These are phyloP conservation scores for Solioccasus polychromus DNA, from an alignment of 768 basidiomycete species.

Conservation along the genomic window DNA sequence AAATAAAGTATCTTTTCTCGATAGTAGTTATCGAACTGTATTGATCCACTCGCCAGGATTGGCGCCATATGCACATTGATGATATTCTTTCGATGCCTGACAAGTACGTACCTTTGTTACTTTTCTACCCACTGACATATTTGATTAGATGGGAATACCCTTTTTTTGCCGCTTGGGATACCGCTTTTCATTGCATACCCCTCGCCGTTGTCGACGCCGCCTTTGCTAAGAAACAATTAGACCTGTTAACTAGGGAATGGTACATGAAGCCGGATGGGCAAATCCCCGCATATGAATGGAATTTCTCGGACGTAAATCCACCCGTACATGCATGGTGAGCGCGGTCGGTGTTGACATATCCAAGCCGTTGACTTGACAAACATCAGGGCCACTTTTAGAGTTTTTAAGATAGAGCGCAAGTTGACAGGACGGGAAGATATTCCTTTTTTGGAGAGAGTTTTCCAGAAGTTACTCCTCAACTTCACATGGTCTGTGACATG, in stretches of 20 bases:
- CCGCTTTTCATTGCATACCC: constrained; percentile 99
- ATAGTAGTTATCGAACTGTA: background rate
- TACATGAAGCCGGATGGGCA: constrained; percentile 99
- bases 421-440: constrained; percentile 88
- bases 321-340: constrained; percentile 95
- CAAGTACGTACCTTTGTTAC: constrained; percentile 54
- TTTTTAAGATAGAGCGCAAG: constrained; percentile 99
- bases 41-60: constrained; percentile 53
- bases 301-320: constrained; percentile 97
- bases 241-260: constrained; percentile 96
- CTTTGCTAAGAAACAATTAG: constrained; percentile 97
- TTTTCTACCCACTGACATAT: constrained; percentile 1
- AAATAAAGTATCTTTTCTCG: constrained; percentile 58
- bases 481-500: constrained; percentile 77
- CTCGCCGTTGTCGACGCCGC: constrained; percentile 92
- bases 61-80: constrained; percentile 93
- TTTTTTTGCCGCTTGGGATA: constrained; percentile 98
- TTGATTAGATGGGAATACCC: constrained; percentile 90
- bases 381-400: constrained; percentile 87
- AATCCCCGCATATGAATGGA: constrained; percentile 99
- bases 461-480: constrained; percentile 95
- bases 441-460: constrained; percentile 92
- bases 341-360: too few relatives aligned
- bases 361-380: constrained; percentile 1
- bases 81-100: constrained; percentile 99